Percentiles rank a stretch among this genome's conserved stretches.
Conservation (phyloP, 2,329 filamentous ascomycete species). For the Diaporthe nobilis region DNA sequence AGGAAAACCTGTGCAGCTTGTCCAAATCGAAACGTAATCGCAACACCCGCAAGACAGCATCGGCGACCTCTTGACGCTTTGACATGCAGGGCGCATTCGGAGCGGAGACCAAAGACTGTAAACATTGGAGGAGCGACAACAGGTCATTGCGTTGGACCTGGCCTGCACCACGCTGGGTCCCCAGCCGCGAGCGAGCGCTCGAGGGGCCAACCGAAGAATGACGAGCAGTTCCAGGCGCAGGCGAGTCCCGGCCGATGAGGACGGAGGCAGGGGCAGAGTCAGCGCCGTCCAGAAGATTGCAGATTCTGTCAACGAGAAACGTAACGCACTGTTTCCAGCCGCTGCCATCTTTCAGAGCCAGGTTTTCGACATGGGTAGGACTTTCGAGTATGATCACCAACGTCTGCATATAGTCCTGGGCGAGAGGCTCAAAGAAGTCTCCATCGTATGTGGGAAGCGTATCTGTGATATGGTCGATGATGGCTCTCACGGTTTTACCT, state of each 20-base stretch:
- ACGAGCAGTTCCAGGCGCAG: conserved; percentile 30
- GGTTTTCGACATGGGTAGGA: conserved; percentile 83
- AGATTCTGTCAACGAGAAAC: conserved; percentile 79
- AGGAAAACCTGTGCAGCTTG: conserved; percentile 78
- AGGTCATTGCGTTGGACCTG: conserved; percentile 54
- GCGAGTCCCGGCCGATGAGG: conserved; percentile 46
- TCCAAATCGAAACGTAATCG: conserved; percentile 49
- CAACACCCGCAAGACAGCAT: conserved; percentile 72
- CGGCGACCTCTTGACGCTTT: conserved; percentile 69
- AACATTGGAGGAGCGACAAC: conserved; percentile 73
- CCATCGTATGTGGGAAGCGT: conserved; percentile 75
- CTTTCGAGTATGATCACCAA: conserved; percentile 79
- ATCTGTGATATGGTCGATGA: conserved; percentile 87
- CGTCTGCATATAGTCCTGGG: conserved; percentile 83
- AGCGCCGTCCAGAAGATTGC: conserved; percentile 61
- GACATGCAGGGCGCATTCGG: conserved; percentile 77
- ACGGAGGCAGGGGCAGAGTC: conserved; percentile 45
- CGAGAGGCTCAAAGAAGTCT: conserved; percentile 76
- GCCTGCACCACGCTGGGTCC: conserved; percentile 43
- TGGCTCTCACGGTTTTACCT: conserved; percentile 81
- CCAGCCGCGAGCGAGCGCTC: conserved; percentile 40
- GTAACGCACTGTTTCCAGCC: conserved; percentile 79
- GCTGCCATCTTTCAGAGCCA: conserved; percentile 65
- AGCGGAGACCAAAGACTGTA: conserved; percentile 74
- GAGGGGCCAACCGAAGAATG: conserved; percentile 34